Base-by-base conservation (phyloP, 2,329 filamentous ascomycete species). In the Colletotrichum kahawae region DNA sequence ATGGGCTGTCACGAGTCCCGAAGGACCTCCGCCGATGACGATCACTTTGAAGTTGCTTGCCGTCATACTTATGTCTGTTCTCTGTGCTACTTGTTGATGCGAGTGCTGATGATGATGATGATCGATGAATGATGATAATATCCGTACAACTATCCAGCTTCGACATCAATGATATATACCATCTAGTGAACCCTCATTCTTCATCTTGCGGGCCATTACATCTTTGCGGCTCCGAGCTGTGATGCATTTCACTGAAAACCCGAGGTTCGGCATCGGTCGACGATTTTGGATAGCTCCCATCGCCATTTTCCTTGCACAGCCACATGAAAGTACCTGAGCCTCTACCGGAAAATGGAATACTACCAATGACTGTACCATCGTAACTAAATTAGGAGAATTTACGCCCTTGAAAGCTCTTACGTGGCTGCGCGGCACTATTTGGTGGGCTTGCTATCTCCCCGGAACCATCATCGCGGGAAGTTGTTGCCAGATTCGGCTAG, bases 21-120 rank as follows among this genome's bases (percentile, higher is more conserved):
- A 74, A 14, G 80, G 80, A 13, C 82, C 82, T 27, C 79, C 79
- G 48, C 82, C 82, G 24, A 83, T 67, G 38, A 84, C 78, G 54
- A 84, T 80, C 12, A 80, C 79, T 36, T 76, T 80, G 77, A 81
- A 79, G 13, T 60, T 60, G 5, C 64, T 31, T 27, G 14, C 38
- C 48, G 82, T 77, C 83, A 85, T 84, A 59, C 48, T 76, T 29
- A 12, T 0, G 21, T 9, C 5, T 57, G 1, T 57, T 57, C 27
- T 57, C 7, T 12, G 38, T 27, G 24, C 24, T 27, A 27, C 5
- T n/a, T n/a, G 1, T 48, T 48, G 18, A 0, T 48, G 18, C n/a
- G 5, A 43, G 9, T 8, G 8, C n/a, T 43, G 38, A 43, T 43
- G 38, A 43, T n/a, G 24, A 27, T 27, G 24, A 27, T 27, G 24